A percentile compares a stretch with the other conserved stretches of the same genome.
Conservation (phyloP, 371 early-diverging fungal genomes). For the Mortierella sp. region DNA sequence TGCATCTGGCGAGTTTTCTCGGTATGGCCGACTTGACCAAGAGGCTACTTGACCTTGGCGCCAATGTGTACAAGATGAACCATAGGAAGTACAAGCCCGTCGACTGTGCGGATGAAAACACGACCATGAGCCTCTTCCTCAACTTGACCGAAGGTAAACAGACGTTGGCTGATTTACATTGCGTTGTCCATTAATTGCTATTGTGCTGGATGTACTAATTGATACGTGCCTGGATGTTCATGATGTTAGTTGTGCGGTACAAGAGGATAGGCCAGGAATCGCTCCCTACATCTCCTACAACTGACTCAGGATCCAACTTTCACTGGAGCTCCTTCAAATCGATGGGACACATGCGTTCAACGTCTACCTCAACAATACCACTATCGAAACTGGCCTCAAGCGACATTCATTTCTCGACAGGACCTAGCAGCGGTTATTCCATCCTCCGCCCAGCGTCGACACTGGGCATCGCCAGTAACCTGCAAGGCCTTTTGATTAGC, state of each 20-base stretch:
- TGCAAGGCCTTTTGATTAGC: conserved; percentile 26
- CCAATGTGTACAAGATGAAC: conserved; percentile 68
- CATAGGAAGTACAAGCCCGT: conserved; percentile 71
- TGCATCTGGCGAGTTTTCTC: conserved; percentile 81
- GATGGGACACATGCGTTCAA: conserved; percentile 48
- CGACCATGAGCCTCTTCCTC: conserved; percentile 65
- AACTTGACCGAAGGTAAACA: conserved; percentile 65
- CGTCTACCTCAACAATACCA: conserved; percentile 51
- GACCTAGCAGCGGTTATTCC: background rate
- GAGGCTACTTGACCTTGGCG: conserved; percentile 72
- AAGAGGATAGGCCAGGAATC: conserved; percentile 38
- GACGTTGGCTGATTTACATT: background rate
- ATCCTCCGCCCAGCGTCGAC: conserved; percentile 30
- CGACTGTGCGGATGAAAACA: conserved; percentile 79
- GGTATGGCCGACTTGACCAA: conserved; percentile 78
- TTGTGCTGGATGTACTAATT: background rate
- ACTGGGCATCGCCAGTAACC: conserved; percentile 12
- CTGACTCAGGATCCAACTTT: conserved; percentile 24
- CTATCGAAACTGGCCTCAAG: conserved; percentile 22
- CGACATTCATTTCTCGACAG: conserved; percentile 6
- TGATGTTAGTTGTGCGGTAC: conserved; percentile 46
- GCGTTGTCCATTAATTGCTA: background rate
- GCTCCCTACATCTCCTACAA: conserved; percentile 50
- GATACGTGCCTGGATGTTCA: background rate
- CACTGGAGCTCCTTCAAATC: conserved; percentile 48